Conservation (phyloP, 805 yeast genomes). For the Candida tammaniensis region DNA sequence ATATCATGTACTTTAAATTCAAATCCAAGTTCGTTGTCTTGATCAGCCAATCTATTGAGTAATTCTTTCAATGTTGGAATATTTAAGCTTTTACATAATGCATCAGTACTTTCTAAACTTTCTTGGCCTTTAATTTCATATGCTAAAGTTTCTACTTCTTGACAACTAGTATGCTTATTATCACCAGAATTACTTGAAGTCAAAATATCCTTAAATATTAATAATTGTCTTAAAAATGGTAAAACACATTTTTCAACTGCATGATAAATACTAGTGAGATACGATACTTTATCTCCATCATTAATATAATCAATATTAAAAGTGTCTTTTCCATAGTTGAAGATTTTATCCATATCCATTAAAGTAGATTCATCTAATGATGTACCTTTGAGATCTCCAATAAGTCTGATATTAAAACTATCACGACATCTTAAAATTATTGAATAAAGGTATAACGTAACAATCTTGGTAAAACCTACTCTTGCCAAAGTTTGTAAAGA, state of each 20-base stretch:
- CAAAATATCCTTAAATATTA: constrained; percentile 31
- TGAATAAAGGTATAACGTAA: constrained; percentile 24
- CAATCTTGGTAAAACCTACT: constrained; percentile 26
- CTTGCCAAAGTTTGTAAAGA: constrained; percentile 36
- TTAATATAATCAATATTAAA: constrained; percentile 4
- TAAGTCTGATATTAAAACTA: background rate
- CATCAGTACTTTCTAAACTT: constrained; percentile 18
- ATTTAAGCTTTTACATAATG: constrained; percentile 22
- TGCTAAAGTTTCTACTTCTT: constrained; percentile 17
- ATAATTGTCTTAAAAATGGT: constrained; percentile 35
- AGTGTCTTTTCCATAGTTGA: constrained; percentile 8
- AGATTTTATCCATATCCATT: constrained; percentile 3
- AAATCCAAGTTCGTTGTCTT: constrained; percentile 8
- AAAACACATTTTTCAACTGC: constrained; percentile 21
- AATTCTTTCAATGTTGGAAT: constrained; percentile 23
- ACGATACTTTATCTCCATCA: constrained; percentile 4
- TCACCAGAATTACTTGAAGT: constrained; percentile 28
- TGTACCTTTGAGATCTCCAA: no score
- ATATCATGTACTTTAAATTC: constrained; percentile 22
- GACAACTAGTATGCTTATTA: constrained; percentile 17
- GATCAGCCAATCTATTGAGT: constrained; percentile 1
- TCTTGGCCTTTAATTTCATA: constrained; percentile 15
- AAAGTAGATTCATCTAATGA: constrained; percentile 4
- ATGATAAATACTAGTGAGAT: constrained; percentile 13
- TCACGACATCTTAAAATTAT: constrained; percentile 11